phyloP scores from a whole-genome alignment of 1,139 yeast genomes.

The Trichomonascaceae sp. region DNA sequence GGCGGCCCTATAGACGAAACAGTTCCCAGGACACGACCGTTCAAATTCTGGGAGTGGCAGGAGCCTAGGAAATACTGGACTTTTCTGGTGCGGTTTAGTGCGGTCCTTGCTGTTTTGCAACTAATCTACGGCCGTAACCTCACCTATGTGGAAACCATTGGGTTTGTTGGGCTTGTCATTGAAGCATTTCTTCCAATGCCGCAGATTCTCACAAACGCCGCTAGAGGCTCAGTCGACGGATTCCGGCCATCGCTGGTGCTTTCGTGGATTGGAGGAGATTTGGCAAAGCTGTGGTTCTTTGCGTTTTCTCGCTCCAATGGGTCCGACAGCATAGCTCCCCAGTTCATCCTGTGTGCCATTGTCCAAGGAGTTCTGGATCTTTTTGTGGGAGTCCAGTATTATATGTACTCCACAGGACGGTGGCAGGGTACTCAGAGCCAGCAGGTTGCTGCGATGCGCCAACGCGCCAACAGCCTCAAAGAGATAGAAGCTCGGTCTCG shows the following conservation, averaged over 20 bases:
- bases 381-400: conserved; percentile 60
- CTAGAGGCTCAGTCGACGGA: conserved; percentile 61
- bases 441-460: conserved; percentile 11
- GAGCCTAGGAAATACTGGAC: conserved; percentile 51
- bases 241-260: conserved; percentile 61
- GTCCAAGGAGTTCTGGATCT: conserved; percentile 72
- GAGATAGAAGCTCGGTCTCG: not conserved
- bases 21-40: conserved; percentile 35
- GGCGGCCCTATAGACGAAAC: conserved; percentile 9
- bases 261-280: conserved; percentile 85
- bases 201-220: conserved; percentile 60
- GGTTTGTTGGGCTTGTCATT: conserved; percentile 57
- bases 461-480: conserved; percentile 16
- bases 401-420: conserved; percentile 16
- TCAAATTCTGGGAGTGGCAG: conserved; percentile 79
- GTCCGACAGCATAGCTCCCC: conserved; percentile 33
- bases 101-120: conserved; percentile 33
- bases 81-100: conserved; percentile 40
- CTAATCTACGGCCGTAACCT: conserved; percentile 29
- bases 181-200: conserved; percentile 84
- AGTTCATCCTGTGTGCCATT: conserved; percentile 65
- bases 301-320: conserved; percentile 46
- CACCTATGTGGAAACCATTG: conserved; percentile 45
- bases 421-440: conserved; percentile 12
- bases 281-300: conserved; percentile 60